Conservation (phyloP, 176 grass and related monocot genomes). For the Urochloa ruziziensis region DNA sequence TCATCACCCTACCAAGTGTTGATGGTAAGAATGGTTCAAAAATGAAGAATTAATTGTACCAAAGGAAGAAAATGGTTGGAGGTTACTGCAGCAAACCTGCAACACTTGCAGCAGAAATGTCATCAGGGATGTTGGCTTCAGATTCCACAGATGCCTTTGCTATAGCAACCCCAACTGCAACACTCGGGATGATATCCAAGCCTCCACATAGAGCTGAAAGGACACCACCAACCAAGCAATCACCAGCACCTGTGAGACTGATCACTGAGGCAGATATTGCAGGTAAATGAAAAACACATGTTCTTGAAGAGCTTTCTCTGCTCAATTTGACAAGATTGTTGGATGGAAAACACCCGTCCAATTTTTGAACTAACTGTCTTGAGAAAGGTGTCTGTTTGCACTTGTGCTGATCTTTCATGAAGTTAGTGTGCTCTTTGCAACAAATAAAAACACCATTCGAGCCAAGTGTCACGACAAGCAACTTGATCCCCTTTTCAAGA, state of each 20-base stretch:
- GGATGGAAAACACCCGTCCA: slow-evolving; percentile 24
- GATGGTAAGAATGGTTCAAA: background rate
- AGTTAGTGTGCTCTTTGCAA: slow-evolving; percentile 43
- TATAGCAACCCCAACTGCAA: slow-evolving; percentile 67
- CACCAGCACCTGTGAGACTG: slow-evolving; percentile 80
- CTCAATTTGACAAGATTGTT: slow-evolving; percentile 26
- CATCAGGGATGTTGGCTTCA: slow-evolving; percentile 69
- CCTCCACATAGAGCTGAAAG: slow-evolving; percentile 69
- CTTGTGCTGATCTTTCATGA: slow-evolving; percentile 40
- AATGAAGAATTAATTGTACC: background rate
- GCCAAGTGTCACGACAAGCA: slow-evolving; percentile 82
- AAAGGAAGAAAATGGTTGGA: background rate
- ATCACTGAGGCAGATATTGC: slow-evolving; percentile 64
- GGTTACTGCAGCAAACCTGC: slow-evolving; percentile 47
- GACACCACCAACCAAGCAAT: slow-evolving; percentile 87
- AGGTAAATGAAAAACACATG: slow-evolving; percentile 74
- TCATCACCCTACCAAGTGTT: slow-evolving; percentile 2
- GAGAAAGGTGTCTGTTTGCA: slow-evolving; percentile 32
- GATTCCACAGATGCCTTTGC: slow-evolving; percentile 86
- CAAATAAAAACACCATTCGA: slow-evolving; percentile 81
- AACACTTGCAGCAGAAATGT: slow-evolving; percentile 45
- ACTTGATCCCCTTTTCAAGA: slow-evolving; percentile 84
- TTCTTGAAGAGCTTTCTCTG: slow-evolving; percentile 44
- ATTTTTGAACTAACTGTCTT: slow-evolving; percentile 41
- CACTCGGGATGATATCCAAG: slow-evolving; percentile 66